Evolutionary conservation across 768 basidiomycete genomes (phyloP).

Genomic region (Podaxis pistillaris): DNA sequence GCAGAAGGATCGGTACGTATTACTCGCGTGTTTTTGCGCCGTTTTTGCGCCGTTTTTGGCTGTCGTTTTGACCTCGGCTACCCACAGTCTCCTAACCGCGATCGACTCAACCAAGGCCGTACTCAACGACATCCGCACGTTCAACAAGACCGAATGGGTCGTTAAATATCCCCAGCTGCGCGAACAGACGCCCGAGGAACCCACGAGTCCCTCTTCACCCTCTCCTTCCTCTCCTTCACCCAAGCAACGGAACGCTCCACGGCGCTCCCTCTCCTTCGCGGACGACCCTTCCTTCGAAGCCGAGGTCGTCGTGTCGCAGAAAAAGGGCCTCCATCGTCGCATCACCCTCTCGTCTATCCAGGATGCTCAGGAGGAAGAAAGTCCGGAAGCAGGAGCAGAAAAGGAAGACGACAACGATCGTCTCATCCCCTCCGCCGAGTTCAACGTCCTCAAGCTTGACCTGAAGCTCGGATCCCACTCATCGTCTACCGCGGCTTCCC

Average conservation of each 20-base stretch:
- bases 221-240: slow-evolving; percentile 27
- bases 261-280: slow-evolving; percentile 78
- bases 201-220: slow-evolving; percentile 17
- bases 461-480: slow-evolving; percentile 84
- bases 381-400: slow-evolving; percentile 24
- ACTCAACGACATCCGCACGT: slow-evolving; percentile 66
- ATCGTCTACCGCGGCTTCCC: slow-evolving; percentile 58
- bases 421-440: slow-evolving; percentile 55
- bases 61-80: slow-evolving; percentile 10
- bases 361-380: slow-evolving; percentile 43
- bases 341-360: slow-evolving; percentile 55
- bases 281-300: slow-evolving; percentile 74
- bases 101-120: slow-evolving; percentile 71
- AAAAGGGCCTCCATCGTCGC: slow-evolving; percentile 52
- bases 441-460: slow-evolving; percentile 89
- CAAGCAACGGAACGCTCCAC: slow-evolving; percentile 38
- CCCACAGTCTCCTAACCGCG: slow-evolving; percentile 66
- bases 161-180: slow-evolving; percentile 82
- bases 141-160: slow-evolving; percentile 87
- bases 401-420: slow-evolving; percentile 30
- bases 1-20: slow-evolving; percentile 69
- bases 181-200: slow-evolving; percentile 34
- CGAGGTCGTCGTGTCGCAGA: slow-evolving; percentile 59
- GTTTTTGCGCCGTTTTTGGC: background rate
- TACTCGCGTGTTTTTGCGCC: background rate